These are phyloP conservation scores for Rhinocladiella mackenziei DNA, from an alignment of 2,329 filamentous ascomycete species.

Conservation along the genomic window DNA sequence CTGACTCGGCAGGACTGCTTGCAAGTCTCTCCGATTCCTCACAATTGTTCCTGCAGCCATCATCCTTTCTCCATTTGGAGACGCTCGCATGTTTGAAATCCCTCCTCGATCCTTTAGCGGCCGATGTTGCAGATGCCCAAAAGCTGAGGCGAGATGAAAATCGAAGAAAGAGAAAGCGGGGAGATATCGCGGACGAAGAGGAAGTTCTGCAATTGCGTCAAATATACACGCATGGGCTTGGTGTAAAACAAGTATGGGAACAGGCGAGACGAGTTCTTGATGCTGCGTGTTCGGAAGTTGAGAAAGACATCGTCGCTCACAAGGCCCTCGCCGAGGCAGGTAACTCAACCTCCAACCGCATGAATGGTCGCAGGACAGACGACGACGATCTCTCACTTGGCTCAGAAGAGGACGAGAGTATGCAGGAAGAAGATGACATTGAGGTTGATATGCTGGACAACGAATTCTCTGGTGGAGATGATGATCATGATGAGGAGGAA, in stretches of 20 bases:
- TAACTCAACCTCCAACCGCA: constrained; percentile 1
- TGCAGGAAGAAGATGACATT: constrained; percentile 17
- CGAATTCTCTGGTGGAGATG: constrained; percentile 27
- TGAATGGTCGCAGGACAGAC: constrained; percentile 16
- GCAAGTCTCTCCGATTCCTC: constrained; percentile 60
- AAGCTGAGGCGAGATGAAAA: constrained; percentile 65
- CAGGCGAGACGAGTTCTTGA: constrained; percentile 79
- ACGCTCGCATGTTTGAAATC: constrained; percentile 73
- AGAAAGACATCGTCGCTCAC: constrained; percentile 31
- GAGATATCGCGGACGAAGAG: constrained; percentile 39
- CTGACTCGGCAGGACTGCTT: constrained; percentile 39
- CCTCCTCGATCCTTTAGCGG: constrained; percentile 73
- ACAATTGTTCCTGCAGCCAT: constrained; percentile 73
- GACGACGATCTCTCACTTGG: constrained; percentile 11
- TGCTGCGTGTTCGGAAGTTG: constrained; percentile 28
- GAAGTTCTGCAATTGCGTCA: constrained; percentile 71
- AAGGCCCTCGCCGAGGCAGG: constrained; percentile 35
- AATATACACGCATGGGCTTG: constrained; percentile 82
- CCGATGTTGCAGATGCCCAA: constrained; percentile 69
- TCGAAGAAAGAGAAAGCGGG: constrained; percentile 38
- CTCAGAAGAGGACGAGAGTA: constrained; percentile 23
- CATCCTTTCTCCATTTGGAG: constrained; percentile 60
- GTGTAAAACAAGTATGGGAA: constrained; percentile 86
- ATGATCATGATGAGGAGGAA: constrained; percentile 31
- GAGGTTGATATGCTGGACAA: constrained; percentile 9